A percentile compares a stretch with the other conserved stretches of the same genome.
Evolutionary conservation across 805 yeast genomes (phyloP).

Genomic region (Cyberlindnera mycetangii): DNA sequence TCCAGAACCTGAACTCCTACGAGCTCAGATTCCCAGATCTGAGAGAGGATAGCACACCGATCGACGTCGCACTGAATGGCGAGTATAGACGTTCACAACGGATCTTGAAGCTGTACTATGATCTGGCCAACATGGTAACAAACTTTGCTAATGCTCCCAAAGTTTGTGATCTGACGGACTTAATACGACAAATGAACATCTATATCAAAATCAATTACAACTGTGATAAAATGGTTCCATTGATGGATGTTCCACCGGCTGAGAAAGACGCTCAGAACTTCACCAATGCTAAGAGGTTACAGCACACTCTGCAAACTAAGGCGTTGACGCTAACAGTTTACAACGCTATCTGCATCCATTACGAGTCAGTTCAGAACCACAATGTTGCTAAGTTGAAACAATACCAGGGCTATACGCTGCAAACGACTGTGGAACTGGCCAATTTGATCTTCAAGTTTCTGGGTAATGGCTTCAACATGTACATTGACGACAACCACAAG

Average conservation of each 20-base stretch:
- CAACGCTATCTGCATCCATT: slow-evolving; percentile 21
- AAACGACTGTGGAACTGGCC: slow-evolving; percentile 15
- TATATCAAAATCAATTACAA: slow-evolving; percentile 20
- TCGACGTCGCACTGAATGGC: slow-evolving; percentile 16
- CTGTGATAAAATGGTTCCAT: slow-evolving; percentile 3
- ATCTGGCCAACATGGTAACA: slow-evolving; percentile 21
- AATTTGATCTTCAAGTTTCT: slow-evolving; percentile 19
- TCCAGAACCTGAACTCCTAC: slow-evolving; percentile 19
- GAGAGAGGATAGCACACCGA: neutral
- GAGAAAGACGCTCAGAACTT: slow-evolving; percentile 11
- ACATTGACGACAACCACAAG: slow-evolving; percentile 17
- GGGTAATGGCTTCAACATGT: slow-evolving; percentile 12
- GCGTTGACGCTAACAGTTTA: slow-evolving; percentile 21
- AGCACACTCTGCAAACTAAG: slow-evolving; percentile 18
- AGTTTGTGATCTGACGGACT: slow-evolving; percentile 17
- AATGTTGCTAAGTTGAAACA: slow-evolving; percentile 15
- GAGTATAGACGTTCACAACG: slow-evolving; percentile 21
- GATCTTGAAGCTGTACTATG: slow-evolving; percentile 16
- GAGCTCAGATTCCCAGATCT: slow-evolving; percentile 19
- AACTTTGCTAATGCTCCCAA: slow-evolving; percentile 18
- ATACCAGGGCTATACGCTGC: slow-evolving; percentile 5
- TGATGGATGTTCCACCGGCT: slow-evolving; percentile 1
- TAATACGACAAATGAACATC: slow-evolving; percentile 17
- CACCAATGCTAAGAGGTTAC: slow-evolving; percentile 15
- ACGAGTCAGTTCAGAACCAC: slow-evolving; percentile 17